Conservation (phyloP, 192 early-diverging fungal genomes). For the Backusella parvicylindrica region DNA sequence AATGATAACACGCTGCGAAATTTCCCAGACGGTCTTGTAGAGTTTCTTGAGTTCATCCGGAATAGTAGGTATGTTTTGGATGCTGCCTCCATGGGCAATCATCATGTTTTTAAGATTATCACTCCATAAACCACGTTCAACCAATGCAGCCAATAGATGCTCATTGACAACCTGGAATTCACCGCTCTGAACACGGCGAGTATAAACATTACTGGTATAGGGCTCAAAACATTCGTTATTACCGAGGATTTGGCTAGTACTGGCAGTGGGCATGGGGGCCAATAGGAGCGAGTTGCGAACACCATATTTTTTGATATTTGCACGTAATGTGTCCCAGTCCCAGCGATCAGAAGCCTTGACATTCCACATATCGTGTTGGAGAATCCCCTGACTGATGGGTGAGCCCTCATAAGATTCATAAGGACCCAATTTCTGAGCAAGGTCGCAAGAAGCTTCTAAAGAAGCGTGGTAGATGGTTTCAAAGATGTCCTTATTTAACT, state of each 20-base stretch:
- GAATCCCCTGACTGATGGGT: constrained; percentile 78
- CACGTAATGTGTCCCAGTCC: constrained; percentile 85
- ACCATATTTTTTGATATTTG: constrained; percentile 72
- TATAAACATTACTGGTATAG: constrained; percentile 91
- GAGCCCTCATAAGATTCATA: constrained; percentile 86
- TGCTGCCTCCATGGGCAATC: constrained; percentile 87
- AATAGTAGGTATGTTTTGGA: constrained; percentile 74
- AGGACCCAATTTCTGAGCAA: constrained; percentile 71
- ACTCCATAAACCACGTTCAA: constrained; percentile 88
- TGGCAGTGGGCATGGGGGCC: constrained; percentile 96
- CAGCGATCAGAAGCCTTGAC: constrained; percentile 72
- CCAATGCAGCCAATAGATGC: constrained; percentile 89
- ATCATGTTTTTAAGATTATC: constrained; percentile 93
- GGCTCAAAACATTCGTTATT: constrained; percentile 97
- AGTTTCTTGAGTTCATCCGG: constrained; percentile 78
- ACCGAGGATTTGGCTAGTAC: constrained; percentile 92
- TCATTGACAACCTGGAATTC: constrained; percentile 99
- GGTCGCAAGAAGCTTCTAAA: constrained; percentile 86
- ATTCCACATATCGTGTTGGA: constrained; percentile 94
- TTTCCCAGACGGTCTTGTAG: constrained; percentile 97
- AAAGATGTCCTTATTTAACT: constrained; percentile 86
- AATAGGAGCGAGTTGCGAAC: constrained; percentile 91
- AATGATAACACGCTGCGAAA: constrained; percentile 83
- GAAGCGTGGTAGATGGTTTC: constrained; percentile 94
- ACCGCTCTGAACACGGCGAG: constrained; percentile 89